Conservation (phyloP, 306 rosid genomes). For the Morella rubra region DNA sequence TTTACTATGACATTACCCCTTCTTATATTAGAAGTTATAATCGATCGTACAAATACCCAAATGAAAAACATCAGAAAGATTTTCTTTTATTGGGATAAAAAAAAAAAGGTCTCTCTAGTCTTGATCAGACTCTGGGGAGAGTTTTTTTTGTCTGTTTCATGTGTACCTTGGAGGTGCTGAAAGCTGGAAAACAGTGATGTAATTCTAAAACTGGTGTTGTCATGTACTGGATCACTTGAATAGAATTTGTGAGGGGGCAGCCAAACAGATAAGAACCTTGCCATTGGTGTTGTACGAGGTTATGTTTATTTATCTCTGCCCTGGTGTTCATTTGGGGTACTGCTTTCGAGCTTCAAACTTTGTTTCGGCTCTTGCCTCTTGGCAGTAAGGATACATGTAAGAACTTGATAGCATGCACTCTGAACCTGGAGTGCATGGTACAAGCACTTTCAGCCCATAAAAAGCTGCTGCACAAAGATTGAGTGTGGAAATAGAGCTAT, state of each 20-base stretch:
- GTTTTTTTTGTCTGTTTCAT: background rate
- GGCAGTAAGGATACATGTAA: background rate
- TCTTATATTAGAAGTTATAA: background rate
- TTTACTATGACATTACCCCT: too few relatives aligned
- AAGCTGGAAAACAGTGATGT: background rate
- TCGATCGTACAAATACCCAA: background rate
- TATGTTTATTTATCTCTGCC: background rate
- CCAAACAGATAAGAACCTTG: background rate
- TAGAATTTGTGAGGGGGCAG: background rate
- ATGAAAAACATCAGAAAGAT: too few relatives aligned
- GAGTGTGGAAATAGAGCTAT: background rate
- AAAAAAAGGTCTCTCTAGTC: background rate
- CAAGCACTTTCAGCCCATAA: background rate
- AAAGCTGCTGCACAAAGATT: background rate
- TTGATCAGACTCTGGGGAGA: background rate
- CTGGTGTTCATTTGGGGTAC: background rate
- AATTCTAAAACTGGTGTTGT: background rate
- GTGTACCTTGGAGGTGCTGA: background rate
- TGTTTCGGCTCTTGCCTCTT: background rate
- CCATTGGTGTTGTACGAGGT: background rate
- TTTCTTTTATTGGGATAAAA: too few relatives aligned
- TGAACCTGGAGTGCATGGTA: background rate
- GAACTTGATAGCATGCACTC: background rate
- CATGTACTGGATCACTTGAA: background rate
- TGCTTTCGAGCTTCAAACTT: background rate